These are phyloP conservation scores for Globisporangium okanoganense DNA, from an alignment of 352 stramenopile species.

Conservation along the genomic window DNA sequence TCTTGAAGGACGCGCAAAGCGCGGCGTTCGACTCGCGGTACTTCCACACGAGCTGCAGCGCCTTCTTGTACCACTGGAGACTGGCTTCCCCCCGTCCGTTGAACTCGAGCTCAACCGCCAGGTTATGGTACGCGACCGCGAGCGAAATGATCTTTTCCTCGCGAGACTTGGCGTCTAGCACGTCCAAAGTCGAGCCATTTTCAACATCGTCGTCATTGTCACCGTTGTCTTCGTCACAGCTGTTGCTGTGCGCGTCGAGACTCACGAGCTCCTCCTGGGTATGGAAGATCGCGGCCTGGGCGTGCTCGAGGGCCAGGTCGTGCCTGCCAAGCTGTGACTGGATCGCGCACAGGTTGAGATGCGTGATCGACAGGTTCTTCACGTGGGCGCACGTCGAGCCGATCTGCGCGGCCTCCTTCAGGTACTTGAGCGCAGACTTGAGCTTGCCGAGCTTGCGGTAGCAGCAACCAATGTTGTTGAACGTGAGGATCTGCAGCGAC, in stretches of 20 bases:
- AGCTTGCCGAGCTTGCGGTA: constrained; percentile 77
- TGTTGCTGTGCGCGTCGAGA: constrained; percentile 22
- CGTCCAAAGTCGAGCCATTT: constrained; percentile 16
- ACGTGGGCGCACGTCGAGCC: constrained; percentile 48
- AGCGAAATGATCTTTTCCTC: constrained; percentile 79
- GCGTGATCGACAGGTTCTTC: constrained; percentile 77
- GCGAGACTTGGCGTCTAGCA: constrained; percentile 48
- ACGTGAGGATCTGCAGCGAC: constrained; percentile 76
- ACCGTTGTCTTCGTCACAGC: constrained; percentile 10
- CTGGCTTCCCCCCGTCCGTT: constrained; percentile 63
- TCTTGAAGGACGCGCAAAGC: constrained; percentile 66
- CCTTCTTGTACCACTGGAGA: constrained; percentile 85
- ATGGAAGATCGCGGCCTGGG: constrained; percentile 78
- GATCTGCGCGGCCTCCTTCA: constrained; percentile 67
- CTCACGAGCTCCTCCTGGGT: constrained; percentile 75
- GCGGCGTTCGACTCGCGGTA: constrained; percentile 59
- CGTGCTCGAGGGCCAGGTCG: constrained; percentile 66
- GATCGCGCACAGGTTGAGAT: constrained; percentile 80
- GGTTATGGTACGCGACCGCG: constrained; percentile 77
- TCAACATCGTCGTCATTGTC: neutral
- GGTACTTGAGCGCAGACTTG: constrained; percentile 69
- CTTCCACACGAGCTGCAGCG: constrained; percentile 59
- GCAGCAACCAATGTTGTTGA: constrained; percentile 81
- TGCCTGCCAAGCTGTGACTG: constrained; percentile 71
- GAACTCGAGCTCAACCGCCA: constrained; percentile 77